Conservation (phyloP, 805 yeast genomes). For the Maudiozyma serrabonitensis region DNA sequence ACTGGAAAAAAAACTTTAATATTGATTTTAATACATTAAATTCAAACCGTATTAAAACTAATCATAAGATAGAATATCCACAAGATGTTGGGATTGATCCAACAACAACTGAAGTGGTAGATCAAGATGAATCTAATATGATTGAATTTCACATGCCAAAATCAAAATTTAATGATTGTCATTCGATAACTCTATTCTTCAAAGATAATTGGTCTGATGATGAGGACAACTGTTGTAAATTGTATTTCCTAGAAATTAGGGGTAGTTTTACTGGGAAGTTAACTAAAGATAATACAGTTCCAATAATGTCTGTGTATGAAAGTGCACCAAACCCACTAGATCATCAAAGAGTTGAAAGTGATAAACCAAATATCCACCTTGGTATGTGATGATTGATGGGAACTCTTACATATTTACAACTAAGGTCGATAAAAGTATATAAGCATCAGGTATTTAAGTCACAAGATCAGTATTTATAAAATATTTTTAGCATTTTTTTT, state of each 20-base stretch:
- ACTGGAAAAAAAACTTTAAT: slow-evolving; percentile 34
- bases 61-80: slow-evolving; percentile 54
- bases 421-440: too few species aligned
- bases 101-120: slow-evolving; percentile 36
- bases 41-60: slow-evolving; percentile 35
- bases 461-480: too few species aligned
- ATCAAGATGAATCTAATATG: slow-evolving; percentile 27
- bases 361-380: slow-evolving; percentile 5
- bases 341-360: slow-evolving; percentile 41
- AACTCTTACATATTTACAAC: too few species aligned
- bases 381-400: neutral
- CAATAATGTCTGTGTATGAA: slow-evolving; percentile 73
- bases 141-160: slow-evolving; percentile 80
- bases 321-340: slow-evolving; percentile 90
- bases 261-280: slow-evolving; percentile 45
- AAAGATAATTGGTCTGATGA: slow-evolving; percentile 57
- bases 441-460: too few species aligned
- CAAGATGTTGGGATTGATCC: slow-evolving; percentile 35
- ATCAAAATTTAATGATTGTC: slow-evolving; percentile 59
- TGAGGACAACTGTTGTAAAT: slow-evolving; percentile 45
- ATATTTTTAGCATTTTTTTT: too few species aligned
- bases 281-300: slow-evolving; percentile 26
- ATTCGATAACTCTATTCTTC: slow-evolving; percentile 57
- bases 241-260: slow-evolving; percentile 68
- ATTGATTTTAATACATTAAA: slow-evolving; percentile 61